These are phyloP conservation scores for Paraphoma chrysanthemicola DNA, from an alignment of 2,329 filamentous ascomycete genomes.

Conservation along the genomic window DNA sequence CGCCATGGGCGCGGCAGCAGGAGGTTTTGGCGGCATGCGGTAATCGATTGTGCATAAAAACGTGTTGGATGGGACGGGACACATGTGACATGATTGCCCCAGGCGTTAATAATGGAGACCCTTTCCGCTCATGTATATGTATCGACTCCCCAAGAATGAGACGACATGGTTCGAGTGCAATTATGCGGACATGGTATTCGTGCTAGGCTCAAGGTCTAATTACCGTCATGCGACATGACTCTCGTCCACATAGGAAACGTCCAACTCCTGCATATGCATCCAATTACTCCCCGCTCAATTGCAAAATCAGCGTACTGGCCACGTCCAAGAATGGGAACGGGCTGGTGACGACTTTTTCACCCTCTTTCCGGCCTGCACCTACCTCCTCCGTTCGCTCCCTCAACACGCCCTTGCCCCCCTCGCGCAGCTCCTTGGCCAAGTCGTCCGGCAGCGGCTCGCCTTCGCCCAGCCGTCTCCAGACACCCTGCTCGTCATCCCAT, in stretches of 20 bases:
- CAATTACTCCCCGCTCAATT: slow-evolving; percentile 62
- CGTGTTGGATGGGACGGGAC: not conserved
- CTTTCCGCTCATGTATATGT: not conserved
- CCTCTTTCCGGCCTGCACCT: slow-evolving; percentile 61
- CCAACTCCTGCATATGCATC: not conserved
- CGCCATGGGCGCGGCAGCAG: slow-evolving; percentile 51
- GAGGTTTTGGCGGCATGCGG: slow-evolving; percentile 40
- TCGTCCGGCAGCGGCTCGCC: slow-evolving; percentile 41
- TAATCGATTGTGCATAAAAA: slow-evolving; percentile 18
- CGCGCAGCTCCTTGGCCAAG: slow-evolving; percentile 33
- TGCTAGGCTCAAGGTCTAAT: not conserved
- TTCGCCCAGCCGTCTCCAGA: slow-evolving; percentile 42
- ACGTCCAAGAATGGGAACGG: slow-evolving; percentile 97
- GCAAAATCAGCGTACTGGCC: slow-evolving; percentile 89
- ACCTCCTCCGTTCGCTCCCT: slow-evolving; percentile 50
- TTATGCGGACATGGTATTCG: not conserved
- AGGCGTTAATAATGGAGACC: not conserved
- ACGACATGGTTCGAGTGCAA: not conserved
- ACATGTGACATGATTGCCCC: not conserved
- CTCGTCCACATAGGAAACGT: not conserved
- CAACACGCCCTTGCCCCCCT: slow-evolving; percentile 44
- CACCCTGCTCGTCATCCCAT: slow-evolving; percentile 43
- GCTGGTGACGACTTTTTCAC: slow-evolving; percentile 94
- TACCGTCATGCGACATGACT: not conserved
- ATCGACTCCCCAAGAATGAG: not conserved